Conservation (phyloP, 2,329 filamentous ascomycete genomes). For the Pseudocercospora cruenta region DNA sequence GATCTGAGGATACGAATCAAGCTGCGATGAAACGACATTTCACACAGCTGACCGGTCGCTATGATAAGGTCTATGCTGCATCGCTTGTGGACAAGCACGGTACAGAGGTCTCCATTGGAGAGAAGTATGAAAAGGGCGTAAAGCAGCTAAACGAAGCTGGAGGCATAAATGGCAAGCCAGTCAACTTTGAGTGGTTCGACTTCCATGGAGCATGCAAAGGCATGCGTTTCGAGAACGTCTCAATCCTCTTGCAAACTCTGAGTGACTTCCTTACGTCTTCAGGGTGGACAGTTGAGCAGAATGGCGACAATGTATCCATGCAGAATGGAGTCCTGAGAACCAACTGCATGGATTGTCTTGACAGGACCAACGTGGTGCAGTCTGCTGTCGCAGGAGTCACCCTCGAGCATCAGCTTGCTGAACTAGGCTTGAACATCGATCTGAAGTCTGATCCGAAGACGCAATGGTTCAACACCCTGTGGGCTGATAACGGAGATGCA, state of each 20-base stretch:
- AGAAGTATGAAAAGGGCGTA: slow-evolving; percentile 72
- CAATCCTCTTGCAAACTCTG: slow-evolving; percentile 72
- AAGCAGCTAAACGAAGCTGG: slow-evolving; percentile 67
- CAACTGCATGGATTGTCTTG: slow-evolving; percentile 98
- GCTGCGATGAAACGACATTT: slow-evolving; percentile 81
- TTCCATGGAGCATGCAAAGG: slow-evolving; percentile 91
- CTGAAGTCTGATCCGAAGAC: slow-evolving; percentile 77
- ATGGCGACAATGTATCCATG: slow-evolving; percentile 45
- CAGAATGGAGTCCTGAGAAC: slow-evolving; percentile 84
- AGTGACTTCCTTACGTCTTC: slow-evolving; percentile 68
- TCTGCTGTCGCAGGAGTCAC: slow-evolving; percentile 85
- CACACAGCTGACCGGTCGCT: slow-evolving; percentile 66
- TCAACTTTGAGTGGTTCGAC: slow-evolving; percentile 94
- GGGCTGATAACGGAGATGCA: slow-evolving; percentile 94
- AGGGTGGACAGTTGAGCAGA: slow-evolving; percentile 68
- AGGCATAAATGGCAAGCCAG: slow-evolving; percentile 53
- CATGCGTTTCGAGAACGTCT: slow-evolving; percentile 98
- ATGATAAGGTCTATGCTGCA: slow-evolving; percentile 76
- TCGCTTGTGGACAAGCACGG: slow-evolving; percentile 89
- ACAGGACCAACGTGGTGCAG: slow-evolving; percentile 94
- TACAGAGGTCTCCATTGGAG: slow-evolving; percentile 77
- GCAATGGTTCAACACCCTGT: slow-evolving; percentile 92
- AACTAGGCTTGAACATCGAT: slow-evolving; percentile 75
- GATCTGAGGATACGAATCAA: slow-evolving; percentile 78
- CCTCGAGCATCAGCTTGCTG: slow-evolving; percentile 76